Evolutionary conservation across 768 basidiomycete species (phyloP), one percentile per base, ranked within the genome.

Genomic region (Pleurotus cornucopiae): DNA sequence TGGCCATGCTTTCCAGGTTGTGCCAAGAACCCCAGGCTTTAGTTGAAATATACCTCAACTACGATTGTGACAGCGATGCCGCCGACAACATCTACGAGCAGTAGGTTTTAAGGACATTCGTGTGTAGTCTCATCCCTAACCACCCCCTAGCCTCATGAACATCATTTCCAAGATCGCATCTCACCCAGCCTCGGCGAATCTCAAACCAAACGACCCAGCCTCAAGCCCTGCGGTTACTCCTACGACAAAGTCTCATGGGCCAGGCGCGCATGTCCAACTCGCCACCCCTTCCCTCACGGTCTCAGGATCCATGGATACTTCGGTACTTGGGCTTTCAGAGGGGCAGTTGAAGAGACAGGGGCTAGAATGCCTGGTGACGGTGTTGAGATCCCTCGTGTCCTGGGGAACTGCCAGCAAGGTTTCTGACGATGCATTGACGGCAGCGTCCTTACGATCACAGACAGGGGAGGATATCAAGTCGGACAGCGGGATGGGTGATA

Each of bases 1-100:
- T 98, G 51, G 87, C 84, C 40, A 95, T 97, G 88, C 69, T 96
- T 26, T 84, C 83, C 14, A 84, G 90, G 41, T 73, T 99, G 13
- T 95, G 91, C 64, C 91, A 96, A 68, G 97, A 98, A 65, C 94
- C 97, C 1, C 97, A 98, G 69, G 94, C 96, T 6, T 77, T 99
- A 16, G 97, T 99, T 26, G 97, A 99, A 69, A 85, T 98, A 56
- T 99, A 98, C 73, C 86, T 99, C 68, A 99, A 99, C 69, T 99
- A 99, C 66, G 97, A 99, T 66, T 99, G 97, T 67, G 97, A 99
- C 66, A 84, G 93, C 57, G 88, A 93, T 57, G 93, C 96, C 3
- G 82, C 82, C 7, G 96, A 97, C 65, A 98, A 99, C 72, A 95
- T 98, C 57, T 99, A 98, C 70, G 97, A 99, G 65, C 91, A 91